Base-by-base conservation (phyloP, 768 basidiomycete genomes). In the Psilocybe subaeruginosa region DNA sequence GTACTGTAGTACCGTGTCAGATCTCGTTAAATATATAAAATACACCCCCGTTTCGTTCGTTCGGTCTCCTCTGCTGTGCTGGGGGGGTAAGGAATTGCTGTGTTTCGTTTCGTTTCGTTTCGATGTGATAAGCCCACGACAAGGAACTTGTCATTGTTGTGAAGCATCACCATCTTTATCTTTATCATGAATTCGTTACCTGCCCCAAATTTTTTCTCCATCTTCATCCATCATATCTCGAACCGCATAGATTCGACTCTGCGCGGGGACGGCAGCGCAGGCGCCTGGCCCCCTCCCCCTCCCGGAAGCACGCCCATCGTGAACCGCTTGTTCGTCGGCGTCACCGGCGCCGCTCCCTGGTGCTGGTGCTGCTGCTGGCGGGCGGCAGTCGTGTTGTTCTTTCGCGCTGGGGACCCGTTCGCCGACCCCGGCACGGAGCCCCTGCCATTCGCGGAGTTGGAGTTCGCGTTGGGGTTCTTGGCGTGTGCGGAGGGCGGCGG, bases 401-500 rank as follows among this genome's bases (percentile, higher is more conserved):
- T 43, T 8, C 41, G 6, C n/a, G 41, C 41, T 14, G 41, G 41
- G n/a, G 41, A 43, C 41, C 41, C 41, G 41, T 12, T 12, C 41
- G 41, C 41, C 11, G 41, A 43, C n/a, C 41, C 41, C 41, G 29
- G 50, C 16, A 11, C 50, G 30, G 50, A 52, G 29, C 50, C 50
- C 16, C 39, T 56, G 47, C 46, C 23, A 8, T 19, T 31, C 16
- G 19, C 12, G 37, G 19, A 14, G 4, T 49, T 41, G 17, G 47
- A 9, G 29, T 12, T 27, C n/a, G 50, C 57, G 11, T 63, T 45
- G 9, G 71, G 66, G 19, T 73, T 76, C 72, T 85, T 90, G 64
- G 82, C 80, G 60, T 92, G 74, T 17, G 77, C 77, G 7, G 82
- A 60, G 0, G 95, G 95, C 11, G 95, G 95, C 31, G 85, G 68